These are phyloP conservation scores for Echinochloa phyllopogon DNA, from an alignment of 176 grass and related monocot species.

Conservation along the genomic window DNA sequence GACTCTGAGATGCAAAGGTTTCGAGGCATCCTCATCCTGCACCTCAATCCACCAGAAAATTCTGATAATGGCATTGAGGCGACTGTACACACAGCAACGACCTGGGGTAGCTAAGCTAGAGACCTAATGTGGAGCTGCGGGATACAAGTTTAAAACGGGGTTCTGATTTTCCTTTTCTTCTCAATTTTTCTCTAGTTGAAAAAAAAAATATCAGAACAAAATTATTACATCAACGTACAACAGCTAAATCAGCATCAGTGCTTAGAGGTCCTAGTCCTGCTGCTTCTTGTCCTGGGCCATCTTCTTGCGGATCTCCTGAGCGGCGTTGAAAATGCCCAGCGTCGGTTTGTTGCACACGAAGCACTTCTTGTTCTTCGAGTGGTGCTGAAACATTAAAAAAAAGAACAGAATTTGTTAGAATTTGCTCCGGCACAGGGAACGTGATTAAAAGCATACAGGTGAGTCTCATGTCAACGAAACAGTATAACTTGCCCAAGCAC, in stretches of 20 bases:
- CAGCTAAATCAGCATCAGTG: background rate
- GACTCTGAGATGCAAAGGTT: too few relatives aligned
- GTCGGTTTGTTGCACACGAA: slow-evolving; percentile 90
- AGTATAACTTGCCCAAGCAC: background rate
- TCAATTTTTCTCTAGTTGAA: background rate
- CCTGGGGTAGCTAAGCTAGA: too few relatives aligned
- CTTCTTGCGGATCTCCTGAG: slow-evolving; percentile 82
- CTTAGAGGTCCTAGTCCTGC: background rate
- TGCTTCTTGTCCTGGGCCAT: slow-evolving; percentile 54
- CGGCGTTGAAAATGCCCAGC: slow-evolving; percentile 80
- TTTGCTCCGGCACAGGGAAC: background rate
- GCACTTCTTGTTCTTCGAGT: slow-evolving; percentile 93
- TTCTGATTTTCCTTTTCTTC: background rate
- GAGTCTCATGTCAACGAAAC: background rate
- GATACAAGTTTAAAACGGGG: slow-evolving; percentile 14
- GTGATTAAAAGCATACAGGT: background rate
- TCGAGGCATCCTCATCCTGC: too few relatives aligned
- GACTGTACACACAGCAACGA: too few relatives aligned
- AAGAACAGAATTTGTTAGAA: slow-evolving; percentile 4
- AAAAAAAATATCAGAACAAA: background rate
- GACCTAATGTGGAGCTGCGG: background rate
- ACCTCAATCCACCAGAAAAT: too few relatives aligned
- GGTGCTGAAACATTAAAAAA: slow-evolving; percentile 63
- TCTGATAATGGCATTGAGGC: too few relatives aligned
- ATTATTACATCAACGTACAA: slow-evolving; percentile 13